phyloP scores from a whole-genome alignment of 2,329 filamentous ascomycete genomes.

The Penicillium freii region DNA sequence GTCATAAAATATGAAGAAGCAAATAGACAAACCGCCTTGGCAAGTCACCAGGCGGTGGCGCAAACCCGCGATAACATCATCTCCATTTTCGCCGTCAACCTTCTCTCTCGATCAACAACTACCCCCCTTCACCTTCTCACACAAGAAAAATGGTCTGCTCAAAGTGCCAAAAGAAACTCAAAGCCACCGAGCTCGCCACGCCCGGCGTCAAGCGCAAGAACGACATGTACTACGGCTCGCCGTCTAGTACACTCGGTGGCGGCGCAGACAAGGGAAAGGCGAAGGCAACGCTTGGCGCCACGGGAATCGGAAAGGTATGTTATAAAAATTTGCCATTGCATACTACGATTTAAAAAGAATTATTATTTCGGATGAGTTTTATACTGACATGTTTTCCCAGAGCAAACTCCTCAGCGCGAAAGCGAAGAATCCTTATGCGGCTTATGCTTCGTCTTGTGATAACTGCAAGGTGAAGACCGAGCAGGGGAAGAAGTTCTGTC shows the following conservation, averaged over 20 bases:
- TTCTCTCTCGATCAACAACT: slow-evolving; percentile 1
- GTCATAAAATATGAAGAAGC: background rate
- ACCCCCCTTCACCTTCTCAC: background rate
- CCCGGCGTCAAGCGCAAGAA: slow-evolving; percentile 66
- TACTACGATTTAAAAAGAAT: background rate
- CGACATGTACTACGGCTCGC: slow-evolving; percentile 64
- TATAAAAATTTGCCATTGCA: background rate
- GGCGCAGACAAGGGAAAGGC: slow-evolving; percentile 36
- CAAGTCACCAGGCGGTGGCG: slow-evolving; percentile 19
- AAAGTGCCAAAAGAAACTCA: slow-evolving; percentile 62
- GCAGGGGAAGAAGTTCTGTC: slow-evolving; percentile 59
- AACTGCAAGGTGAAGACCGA: slow-evolving; percentile 64
- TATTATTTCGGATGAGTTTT: background rate
- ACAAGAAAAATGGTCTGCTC: slow-evolving; percentile 58
- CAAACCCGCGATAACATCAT: slow-evolving; percentile 13
- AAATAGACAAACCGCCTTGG: slow-evolving; percentile 10
- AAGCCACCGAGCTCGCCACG: slow-evolving; percentile 61
- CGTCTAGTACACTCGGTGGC: slow-evolving; percentile 41
- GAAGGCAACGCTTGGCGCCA: slow-evolving; percentile 54
- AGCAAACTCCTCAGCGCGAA: slow-evolving; percentile 64
- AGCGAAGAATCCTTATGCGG: slow-evolving; percentile 65
- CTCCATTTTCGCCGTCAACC: slow-evolving; percentile 5
- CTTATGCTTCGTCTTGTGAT: slow-evolving; percentile 61
- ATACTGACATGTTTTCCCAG: slow-evolving; percentile 34
- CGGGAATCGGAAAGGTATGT: slow-evolving; percentile 59